A percentile compares a stretch with the other conserved stretches of the same genome.
These are phyloP conservation scores for Heteromeles arbutifolia DNA, from an alignment of 306 rosid species.

Conservation along the genomic window DNA sequence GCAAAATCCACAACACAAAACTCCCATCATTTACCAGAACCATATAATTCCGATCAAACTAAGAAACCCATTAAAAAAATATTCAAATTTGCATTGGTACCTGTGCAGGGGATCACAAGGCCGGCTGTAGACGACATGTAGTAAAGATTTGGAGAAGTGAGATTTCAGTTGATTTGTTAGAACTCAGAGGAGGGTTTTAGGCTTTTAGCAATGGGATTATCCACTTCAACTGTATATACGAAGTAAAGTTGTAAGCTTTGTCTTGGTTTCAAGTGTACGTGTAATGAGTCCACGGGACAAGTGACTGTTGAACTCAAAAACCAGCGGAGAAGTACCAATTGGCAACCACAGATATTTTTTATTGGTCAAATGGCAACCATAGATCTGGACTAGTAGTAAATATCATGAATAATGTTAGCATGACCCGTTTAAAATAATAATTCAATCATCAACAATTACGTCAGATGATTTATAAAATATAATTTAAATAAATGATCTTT, in stretches of 20 bases:
- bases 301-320: neutral
- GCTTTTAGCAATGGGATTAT: neutral
- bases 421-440: too few species aligned
- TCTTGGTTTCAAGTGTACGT: neutral
- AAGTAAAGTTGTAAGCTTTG: neutral
- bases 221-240: neutral
- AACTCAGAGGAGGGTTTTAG: neutral
- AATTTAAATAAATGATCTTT: too few species aligned
- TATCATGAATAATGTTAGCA: too few species aligned
- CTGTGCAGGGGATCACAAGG: constrained; percentile 27
- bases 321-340: too few species aligned
- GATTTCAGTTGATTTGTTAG: neutral
- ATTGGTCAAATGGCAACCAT: too few species aligned
- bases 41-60: neutral
- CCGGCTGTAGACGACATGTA: constrained; percentile 25
- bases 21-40: neutral
- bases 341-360: too few species aligned
- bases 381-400: too few species aligned
- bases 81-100: neutral
- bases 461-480: too few species aligned
- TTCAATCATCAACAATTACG: too few species aligned
- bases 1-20: neutral
- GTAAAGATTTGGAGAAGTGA: neutral
- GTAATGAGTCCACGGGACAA: neutral
- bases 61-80: neutral